phyloP scores from a whole-genome alignment of 228 moss, liverwort and hornwort genomes.

The Sphagnum fallax region DNA sequence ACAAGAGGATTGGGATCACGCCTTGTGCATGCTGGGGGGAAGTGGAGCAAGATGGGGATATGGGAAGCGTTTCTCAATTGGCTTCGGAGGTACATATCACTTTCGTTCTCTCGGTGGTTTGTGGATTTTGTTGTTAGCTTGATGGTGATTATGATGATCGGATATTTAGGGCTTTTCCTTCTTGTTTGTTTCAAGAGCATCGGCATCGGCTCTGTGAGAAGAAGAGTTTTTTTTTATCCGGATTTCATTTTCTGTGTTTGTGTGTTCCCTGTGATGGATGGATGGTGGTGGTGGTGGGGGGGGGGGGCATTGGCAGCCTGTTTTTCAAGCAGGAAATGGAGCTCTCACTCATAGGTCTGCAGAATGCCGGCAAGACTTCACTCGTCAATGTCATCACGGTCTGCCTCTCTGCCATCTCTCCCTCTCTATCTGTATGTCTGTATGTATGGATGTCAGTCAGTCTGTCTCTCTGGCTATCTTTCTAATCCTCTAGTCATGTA shows the following conservation, averaged over 20 bases:
- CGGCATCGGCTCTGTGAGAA: too few species aligned
- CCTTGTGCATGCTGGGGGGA: constrained; percentile 11
- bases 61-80: constrained; percentile 89
- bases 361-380: constrained; percentile 90
- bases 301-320: constrained; percentile 30
- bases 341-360: constrained; percentile 82
- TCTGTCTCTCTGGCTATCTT: too few species aligned
- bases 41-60: constrained; percentile 44
- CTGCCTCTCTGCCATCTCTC: constrained; percentile 7
- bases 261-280: neutral
- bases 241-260: too few species aligned
- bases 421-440: neutral
- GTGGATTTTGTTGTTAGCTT: too few species aligned
- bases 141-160: too few species aligned
- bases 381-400: constrained; percentile 96
- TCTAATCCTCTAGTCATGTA: too few species aligned
- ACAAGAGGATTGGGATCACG: too few species aligned
- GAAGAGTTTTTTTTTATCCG: too few species aligned
- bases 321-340: constrained; percentile 98
- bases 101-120: neutral
- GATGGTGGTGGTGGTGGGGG: neutral
- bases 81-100: constrained; percentile 59
- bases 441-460: too few species aligned
- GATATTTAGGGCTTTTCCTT: neutral
- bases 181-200: neutral